Conservation (phyloP, 2,329 filamentous ascomycete genomes). For the Ophiobolus disseminans region DNA sequence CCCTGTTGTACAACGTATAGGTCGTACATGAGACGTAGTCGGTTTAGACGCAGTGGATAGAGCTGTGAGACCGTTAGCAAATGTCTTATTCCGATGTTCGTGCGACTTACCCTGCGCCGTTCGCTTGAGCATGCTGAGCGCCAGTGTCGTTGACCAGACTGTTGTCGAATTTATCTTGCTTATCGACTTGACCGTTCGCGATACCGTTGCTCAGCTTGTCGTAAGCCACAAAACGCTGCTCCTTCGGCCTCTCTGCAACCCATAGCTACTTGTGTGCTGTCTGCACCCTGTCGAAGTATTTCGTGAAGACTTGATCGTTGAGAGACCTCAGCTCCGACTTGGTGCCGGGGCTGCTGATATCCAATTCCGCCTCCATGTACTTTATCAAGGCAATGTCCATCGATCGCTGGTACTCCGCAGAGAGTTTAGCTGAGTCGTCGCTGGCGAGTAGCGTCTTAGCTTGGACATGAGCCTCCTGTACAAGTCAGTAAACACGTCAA, state of each 20-base stretch:
- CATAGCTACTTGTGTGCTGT: constrained; percentile 13
- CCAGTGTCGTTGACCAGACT: no score
- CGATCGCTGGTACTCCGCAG: not conserved
- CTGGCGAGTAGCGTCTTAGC: not conserved
- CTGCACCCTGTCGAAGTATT: constrained; percentile 1
- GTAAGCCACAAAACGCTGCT: not conserved
- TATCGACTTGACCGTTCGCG: not conserved
- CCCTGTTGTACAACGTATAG: no score
- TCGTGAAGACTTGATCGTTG: constrained; percentile 10
- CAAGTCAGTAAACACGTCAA: not conserved
- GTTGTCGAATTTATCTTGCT: no score
- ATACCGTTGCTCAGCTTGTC: not conserved
- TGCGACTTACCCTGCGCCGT: no score
- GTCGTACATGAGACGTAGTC: no score
- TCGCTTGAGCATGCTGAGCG: no score
- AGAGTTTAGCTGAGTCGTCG: not conserved
- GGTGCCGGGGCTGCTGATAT: constrained; percentile 11
- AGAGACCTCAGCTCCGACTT: constrained; percentile 10
- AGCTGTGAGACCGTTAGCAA: no score
- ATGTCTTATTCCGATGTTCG: no score
- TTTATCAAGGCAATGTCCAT: constrained; percentile 5
- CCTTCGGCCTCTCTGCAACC: not conserved
- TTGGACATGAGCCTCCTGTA: not conserved
- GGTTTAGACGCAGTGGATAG: no score
- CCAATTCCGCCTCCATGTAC: constrained; percentile 20